phyloP scores from a whole-genome alignment of 208 protist species.

The Dictyostelium gargantuum region DNA sequence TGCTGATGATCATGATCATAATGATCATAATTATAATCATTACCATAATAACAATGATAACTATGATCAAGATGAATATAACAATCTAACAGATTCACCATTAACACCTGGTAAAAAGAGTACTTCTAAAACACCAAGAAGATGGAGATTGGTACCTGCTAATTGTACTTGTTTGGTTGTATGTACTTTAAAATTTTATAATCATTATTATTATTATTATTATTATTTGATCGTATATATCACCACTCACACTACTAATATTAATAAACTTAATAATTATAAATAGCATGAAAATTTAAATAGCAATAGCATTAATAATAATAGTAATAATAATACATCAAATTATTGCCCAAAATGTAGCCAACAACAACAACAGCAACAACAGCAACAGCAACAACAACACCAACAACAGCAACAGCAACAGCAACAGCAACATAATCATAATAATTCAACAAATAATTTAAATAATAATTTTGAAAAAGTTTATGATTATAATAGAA shows the following conservation, averaged over 20 bases:
- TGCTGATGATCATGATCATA: neutral
- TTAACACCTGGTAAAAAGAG: neutral
- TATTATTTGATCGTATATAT: neutral
- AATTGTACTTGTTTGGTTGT: slow-evolving; percentile 51
- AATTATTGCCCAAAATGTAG: slow-evolving; percentile 21
- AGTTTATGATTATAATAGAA: neutral
- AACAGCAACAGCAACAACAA: neutral
- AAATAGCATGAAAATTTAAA: slow-evolving; percentile 16
- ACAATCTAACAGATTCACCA: neutral
- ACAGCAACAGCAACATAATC: neutral
- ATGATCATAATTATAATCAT: neutral
- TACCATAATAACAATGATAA: neutral
- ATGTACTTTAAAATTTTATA: neutral
- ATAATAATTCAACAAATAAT: neutral
- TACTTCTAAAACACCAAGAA: slow-evolving; percentile 22
- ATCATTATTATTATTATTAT: neutral
- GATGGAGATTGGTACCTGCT: slow-evolving; percentile 50
- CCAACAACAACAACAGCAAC: neutral
- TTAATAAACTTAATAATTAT: neutral
- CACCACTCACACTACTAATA: too few relatives aligned
- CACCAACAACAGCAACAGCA: neutral
- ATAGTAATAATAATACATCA: neutral
- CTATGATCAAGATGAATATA: neutral
- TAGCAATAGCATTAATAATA: neutral
- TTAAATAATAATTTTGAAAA: neutral